Evolutionary conservation across 1,284 basidiomycete species (phyloP).

Genomic region (Fomitopsis pinicola): DNA sequence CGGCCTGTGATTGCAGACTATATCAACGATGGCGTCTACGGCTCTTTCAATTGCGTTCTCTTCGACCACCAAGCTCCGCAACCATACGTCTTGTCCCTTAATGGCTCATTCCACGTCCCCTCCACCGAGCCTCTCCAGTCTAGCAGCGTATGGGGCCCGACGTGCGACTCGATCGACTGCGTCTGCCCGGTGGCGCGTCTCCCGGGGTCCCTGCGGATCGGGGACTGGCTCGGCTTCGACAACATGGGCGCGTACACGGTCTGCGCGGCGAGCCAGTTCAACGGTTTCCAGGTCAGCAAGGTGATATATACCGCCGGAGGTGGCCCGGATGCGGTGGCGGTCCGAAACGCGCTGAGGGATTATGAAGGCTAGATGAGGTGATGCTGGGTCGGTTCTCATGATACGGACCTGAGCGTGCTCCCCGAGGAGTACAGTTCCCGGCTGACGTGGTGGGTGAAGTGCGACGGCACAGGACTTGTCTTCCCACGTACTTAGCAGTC

Average conservation of each 20-base stretch:
- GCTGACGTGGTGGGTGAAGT: neutral
- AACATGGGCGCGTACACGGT: constrained; percentile 82
- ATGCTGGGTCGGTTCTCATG: neutral
- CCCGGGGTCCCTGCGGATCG: constrained; percentile 53
- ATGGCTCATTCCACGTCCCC: constrained; percentile 41
- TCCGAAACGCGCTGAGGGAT: constrained; percentile 29
- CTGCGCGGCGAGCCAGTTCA: constrained; percentile 72
- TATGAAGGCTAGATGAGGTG: constrained; percentile 21
- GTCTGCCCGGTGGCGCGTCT: constrained; percentile 47
- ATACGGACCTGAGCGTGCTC: neutral
- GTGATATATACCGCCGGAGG: constrained; percentile 42
- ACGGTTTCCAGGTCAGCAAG: constrained; percentile 50
- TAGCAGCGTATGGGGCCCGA: constrained; percentile 67
- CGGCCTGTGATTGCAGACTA: constrained; percentile 58
- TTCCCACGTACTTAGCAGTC: neutral
- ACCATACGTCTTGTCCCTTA: constrained; percentile 57
- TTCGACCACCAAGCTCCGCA: constrained; percentile 76
- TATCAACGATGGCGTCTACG: constrained; percentile 98
- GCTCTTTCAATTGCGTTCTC: constrained; percentile 92
- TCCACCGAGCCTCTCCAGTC: constrained; percentile 40
- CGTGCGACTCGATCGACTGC: constrained; percentile 78
- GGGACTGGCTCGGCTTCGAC: constrained; percentile 78
- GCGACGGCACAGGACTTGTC: neutral
- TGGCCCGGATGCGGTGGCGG: constrained; percentile 33
- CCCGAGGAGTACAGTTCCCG: neutral